Evolutionary conservation across 192 early-diverging fungal species (phyloP), one percentile per base, ranked within the genome.

Genomic region (Coemansia sp.): DNA sequence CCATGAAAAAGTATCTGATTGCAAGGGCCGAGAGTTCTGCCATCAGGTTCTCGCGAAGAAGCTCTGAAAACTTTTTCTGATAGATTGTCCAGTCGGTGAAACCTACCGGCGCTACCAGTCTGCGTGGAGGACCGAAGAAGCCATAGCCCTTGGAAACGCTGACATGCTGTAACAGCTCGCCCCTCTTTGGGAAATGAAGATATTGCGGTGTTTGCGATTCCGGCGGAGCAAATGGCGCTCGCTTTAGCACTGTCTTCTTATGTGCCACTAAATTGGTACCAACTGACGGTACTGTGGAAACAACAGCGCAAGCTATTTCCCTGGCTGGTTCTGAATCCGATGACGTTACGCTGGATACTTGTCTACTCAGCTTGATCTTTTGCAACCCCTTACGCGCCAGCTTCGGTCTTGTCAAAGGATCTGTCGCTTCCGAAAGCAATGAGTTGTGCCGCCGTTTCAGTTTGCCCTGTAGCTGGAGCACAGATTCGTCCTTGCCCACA

Each of bases 1-100:
- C 79, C 79, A 75, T 76, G 57, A 81, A 81, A 43, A 75, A 81
- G 65, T 81, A 81, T 21, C 79, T 63, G 49, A 81, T 75, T 2
- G 79, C 79, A 49, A 81, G 64, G 2, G 65, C 63, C 16, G 73
- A 72, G 9, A 81, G 69, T 61, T 81, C 78, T 0, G 52, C 69
- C 63, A 69, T 71, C 63, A 81, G 44, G 58, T 81, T 81, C 43
- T 81, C 78, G 56, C 69, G 72, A 32, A 81, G 56, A 26, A 81
- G 63, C 13, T 57, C 70, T 1, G 67, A 50, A n/a, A 75, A 56
- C 47, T 65, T 42, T 21, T 54, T 19, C 45, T 53, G 52, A 58
- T 81, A 81, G 12, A 65, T 47, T 10, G 39, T 56, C 63, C 73
- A 75, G 19, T 70, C 69, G 9, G 21, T 19, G 23, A 67, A 81